These are phyloP conservation scores for Malassezia restricta DNA, from an alignment of 1,284 basidiomycete species.

Conservation along the genomic window DNA sequence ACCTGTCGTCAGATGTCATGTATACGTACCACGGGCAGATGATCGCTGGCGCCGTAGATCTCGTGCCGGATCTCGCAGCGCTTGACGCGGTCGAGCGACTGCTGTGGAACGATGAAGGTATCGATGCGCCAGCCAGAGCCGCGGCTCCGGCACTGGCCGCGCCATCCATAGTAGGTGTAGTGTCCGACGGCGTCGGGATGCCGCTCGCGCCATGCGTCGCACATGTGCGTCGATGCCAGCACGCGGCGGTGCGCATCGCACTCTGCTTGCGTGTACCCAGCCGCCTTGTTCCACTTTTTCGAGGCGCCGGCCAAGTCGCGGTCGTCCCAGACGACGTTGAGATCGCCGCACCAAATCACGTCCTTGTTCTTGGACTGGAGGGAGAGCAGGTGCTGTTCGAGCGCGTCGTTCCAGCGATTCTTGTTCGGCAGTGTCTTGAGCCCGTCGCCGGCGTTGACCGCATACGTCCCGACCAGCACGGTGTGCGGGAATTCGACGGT, in stretches of 20 bases:
- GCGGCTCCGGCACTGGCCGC: constrained; percentile 66
- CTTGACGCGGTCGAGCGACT: constrained; percentile 55
- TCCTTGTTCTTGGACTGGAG: constrained; percentile 60
- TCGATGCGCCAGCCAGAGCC: constrained; percentile 78
- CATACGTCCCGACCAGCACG: constrained; percentile 69
- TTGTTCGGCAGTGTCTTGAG: constrained; percentile 52
- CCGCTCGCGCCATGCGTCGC: constrained; percentile 56
- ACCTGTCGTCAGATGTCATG: neutral
- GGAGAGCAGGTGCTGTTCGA: constrained; percentile 57
- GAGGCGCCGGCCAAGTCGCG: constrained; percentile 46
- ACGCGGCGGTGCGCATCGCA: constrained; percentile 45
- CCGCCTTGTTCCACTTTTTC: constrained; percentile 48
- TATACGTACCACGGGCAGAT: constrained; percentile 54
- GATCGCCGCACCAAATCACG: constrained; percentile 76
- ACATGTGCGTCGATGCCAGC: constrained; percentile 31
- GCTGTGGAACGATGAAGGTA: constrained; percentile 55
- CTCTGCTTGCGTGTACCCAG: constrained; percentile 53
- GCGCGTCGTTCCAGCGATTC: constrained; percentile 28
- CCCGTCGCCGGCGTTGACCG: constrained; percentile 68
- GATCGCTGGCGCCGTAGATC: constrained; percentile 73
- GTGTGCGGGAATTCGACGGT: constrained; percentile 64
- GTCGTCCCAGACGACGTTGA: constrained; percentile 61
- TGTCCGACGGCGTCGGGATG: constrained; percentile 57
- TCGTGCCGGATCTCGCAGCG: constrained; percentile 69
- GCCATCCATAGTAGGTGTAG: constrained; percentile 74